Base-by-base conservation (phyloP, 345 rosid species). In the Sonneratia caseolaris region DNA sequence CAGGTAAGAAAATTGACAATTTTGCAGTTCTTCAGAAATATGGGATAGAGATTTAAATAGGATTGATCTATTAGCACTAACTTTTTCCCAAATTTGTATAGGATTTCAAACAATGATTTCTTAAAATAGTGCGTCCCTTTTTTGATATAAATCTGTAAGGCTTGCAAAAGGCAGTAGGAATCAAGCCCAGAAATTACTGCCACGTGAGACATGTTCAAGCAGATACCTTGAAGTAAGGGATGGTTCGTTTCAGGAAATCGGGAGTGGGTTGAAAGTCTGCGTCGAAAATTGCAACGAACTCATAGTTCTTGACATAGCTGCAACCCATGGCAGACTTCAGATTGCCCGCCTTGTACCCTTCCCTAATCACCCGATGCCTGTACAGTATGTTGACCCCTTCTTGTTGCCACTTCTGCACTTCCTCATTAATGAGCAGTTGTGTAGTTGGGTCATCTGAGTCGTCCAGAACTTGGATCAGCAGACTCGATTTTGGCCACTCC, bases 261-360 rank as follows among this genome's bases (percentile, higher is more conserved):
- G 96, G 88, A 5, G 84, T 69, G 57, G 98, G 98, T 80, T 91
- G 97, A 71, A 94, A 94, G 81, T 94, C 98, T 0, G 98, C 96
- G 71, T 93, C 98, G 32, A 91, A 93, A 73, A 93, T 93, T 75
- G 98, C 91, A 5, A 93, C 97, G 48, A 91, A 93, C 79, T 94
- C 96, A 64, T 86, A 90, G 80, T 91, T 93, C 80, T 89, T 88
- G 67, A 90, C 97, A 68, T 90, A 94, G 79, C 93, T 88, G 70
- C 97, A 91, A 71, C 82, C 85, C 98, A 94, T 94, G 4, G 98
- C 98, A 53, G 98, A 91, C 85, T 91, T 94, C 48, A 94, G 91
- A 76, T 94, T 94, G 19, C 98, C 98, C 65, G 98, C 98, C 79
- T 94, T 94, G 76, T 94, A 94, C 11, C 98, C 98, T 70, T 89